These are phyloP conservation scores for Monosporozyma aerobia DNA, from an alignment of 805 yeast genomes.

Conservation along the genomic window DNA sequence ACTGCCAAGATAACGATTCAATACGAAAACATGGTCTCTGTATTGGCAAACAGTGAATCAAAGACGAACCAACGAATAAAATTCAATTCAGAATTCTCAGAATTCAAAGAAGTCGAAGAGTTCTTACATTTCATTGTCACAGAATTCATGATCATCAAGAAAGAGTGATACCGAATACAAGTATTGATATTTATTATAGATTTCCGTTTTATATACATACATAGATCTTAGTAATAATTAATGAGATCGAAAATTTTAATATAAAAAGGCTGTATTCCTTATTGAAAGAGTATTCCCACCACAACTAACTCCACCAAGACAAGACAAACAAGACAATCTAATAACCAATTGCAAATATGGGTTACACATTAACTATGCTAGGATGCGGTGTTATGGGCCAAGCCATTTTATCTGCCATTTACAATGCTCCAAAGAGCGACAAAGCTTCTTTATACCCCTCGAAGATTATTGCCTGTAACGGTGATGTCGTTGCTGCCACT, in stretches of 20 bases:
- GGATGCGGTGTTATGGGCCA: conserved; percentile 97
- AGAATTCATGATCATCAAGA: conserved; percentile 15
- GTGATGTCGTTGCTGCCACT: conserved; percentile 34
- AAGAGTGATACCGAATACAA: neutral
- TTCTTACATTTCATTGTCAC: conserved; percentile 26
- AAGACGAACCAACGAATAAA: conserved; percentile 1
- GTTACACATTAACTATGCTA: conserved; percentile 61
- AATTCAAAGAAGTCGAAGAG: conserved; percentile 29
- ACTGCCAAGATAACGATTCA: conserved; percentile 21
- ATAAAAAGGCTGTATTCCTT: neutral
- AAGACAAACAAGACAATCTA: neutral
- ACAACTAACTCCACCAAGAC: neutral
- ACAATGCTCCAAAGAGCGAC: conserved; percentile 24
- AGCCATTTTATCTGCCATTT: conserved; percentile 69
- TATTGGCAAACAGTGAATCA: neutral
- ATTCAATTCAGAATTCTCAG: conserved; percentile 25
- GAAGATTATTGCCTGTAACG: conserved; percentile 69
- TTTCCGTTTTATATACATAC: no score
- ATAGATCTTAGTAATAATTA: neutral
- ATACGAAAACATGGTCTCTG: conserved; percentile 6
- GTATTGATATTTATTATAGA: no score
- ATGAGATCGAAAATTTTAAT: neutral
- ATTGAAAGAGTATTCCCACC: neutral
- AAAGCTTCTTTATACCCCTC: conserved; percentile 43
- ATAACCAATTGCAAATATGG: conserved; percentile 10